Evolutionary conservation across 192 early-diverging fungal species (phyloP).

Genomic region (Pecoramyces ruminantium): DNA sequence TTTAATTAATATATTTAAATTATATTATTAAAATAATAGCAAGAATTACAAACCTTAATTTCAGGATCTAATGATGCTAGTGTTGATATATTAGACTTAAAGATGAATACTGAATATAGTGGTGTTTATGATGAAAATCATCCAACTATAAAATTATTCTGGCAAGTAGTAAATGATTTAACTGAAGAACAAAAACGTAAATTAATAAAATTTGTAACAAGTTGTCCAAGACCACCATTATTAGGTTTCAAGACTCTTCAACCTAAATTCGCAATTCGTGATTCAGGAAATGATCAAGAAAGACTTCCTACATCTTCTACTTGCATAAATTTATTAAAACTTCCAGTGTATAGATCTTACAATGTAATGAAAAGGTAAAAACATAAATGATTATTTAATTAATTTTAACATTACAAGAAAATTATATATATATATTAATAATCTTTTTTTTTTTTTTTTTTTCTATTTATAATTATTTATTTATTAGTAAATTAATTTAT

Average conservation of each 20-base stretch:
- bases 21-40: conserved; percentile 16
- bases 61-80: conserved; percentile 51
- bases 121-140: conserved; percentile 54
- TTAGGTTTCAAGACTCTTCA: conserved; percentile 68
- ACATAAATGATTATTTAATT: neutral
- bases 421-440: conserved; percentile 15
- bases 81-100: conserved; percentile 64
- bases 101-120: conserved; percentile 51
- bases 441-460: conserved; percentile 1
- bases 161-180: conserved; percentile 45
- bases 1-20: neutral
- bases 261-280: conserved; percentile 54
- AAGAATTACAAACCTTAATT: conserved; percentile 79
- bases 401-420: conserved; percentile 5
- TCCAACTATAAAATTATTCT: conserved; percentile 61
- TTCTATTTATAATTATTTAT: conserved; percentile 5
- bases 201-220: conserved; percentile 80
- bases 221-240: conserved; percentile 75
- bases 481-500: conserved; percentile 59
- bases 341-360: conserved; percentile 55
- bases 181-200: conserved; percentile 34
- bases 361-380: conserved; percentile 33
- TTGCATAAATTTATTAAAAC: conserved; percentile 76
- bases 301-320: conserved; percentile 51
- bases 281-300: conserved; percentile 44